Percentiles rank a stretch among this genome's conserved stretches.
These are phyloP conservation scores for Ophiorrhiza pumila DNA, from an alignment of 257 asterid genomes.

Conservation along the genomic window DNA sequence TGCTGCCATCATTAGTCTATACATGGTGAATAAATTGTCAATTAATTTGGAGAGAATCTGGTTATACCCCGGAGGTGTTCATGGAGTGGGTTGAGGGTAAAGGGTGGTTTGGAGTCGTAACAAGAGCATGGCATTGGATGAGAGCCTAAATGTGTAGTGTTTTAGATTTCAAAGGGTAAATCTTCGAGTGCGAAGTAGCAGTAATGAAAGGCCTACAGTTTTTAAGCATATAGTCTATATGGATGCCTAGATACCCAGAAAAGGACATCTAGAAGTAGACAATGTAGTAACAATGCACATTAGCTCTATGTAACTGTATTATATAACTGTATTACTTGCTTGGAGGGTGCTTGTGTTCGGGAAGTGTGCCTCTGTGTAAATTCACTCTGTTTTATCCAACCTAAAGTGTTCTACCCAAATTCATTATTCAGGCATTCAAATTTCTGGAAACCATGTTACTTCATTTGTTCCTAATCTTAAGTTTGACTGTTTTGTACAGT, in stretches of 20 bases:
- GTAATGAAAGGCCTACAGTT: not conserved
- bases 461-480: slow-evolving; percentile 7
- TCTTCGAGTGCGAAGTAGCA: not conserved
- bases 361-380: not conserved
- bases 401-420: not conserved
- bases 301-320: not conserved
- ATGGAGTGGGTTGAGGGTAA: not conserved
- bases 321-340: not conserved
- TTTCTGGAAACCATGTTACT: not conserved
- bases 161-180: not conserved
- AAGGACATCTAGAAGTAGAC: not conserved
- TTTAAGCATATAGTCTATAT: not conserved
- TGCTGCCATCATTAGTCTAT: not conserved
- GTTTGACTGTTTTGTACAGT: slow-evolving; percentile 39
- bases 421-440: not conserved
- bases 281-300: not conserved
- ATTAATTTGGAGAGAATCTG: not conserved
- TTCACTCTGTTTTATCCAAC: not conserved
- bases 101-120: not conserved
- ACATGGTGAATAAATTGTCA: not conserved
- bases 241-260: no score
- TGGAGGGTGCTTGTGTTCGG: not conserved
- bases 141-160: not conserved
- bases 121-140: not conserved
- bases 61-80: not conserved